Percentiles rank a stretch among this genome's conserved stretches.
These are phyloP conservation scores for Sarocladiaceae sp. DNA, from an alignment of 2,329 filamentous ascomycete genomes.

Conservation along the genomic window DNA sequence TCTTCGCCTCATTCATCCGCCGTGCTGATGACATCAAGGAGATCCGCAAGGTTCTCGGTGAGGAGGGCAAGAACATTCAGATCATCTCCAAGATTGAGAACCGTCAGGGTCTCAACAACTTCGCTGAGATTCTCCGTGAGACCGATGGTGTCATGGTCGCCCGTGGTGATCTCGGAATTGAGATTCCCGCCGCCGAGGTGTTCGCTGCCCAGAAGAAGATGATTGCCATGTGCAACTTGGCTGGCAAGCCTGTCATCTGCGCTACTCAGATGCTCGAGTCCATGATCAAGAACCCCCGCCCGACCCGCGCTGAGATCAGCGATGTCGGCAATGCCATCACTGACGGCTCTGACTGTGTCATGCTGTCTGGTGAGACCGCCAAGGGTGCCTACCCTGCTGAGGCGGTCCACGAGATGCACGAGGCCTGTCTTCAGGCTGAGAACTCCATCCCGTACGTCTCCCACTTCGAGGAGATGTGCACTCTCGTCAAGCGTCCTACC, in stretches of 20 bases:
- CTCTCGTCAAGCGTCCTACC: conserved; percentile 76
- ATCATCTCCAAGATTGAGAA: conserved; percentile 99
- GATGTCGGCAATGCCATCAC: conserved; percentile 98
- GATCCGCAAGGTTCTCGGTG: conserved; percentile 87
- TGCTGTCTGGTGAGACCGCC: conserved; percentile 98
- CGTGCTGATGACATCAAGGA: conserved; percentile 87
- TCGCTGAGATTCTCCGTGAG: conserved; percentile 90
- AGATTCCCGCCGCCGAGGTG: conserved; percentile 97
- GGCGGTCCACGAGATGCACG: conserved; percentile 96
- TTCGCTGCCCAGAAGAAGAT: conserved; percentile 99
- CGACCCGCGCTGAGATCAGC: conserved; percentile 96
- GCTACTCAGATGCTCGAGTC: conserved; percentile 99
- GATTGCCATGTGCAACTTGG: conserved; percentile 99
- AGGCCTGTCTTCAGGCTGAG: conserved; percentile 94
- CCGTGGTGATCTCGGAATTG: conserved; percentile 92
- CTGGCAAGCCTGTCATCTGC: conserved; percentile 97
- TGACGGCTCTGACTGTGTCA: conserved; percentile 97
- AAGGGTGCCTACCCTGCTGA: conserved; percentile 94
- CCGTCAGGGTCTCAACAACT: conserved; percentile 99
- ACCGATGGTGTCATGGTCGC: conserved; percentile 99
- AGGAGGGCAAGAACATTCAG: conserved; percentile 93
- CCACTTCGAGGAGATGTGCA: conserved; percentile 92
- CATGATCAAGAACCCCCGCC: conserved; percentile 99
- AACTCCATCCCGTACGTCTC: conserved; percentile 96
- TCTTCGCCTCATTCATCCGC: conserved; percentile 98